A percentile compares a stretch with the other conserved stretches of the same genome.
phyloP scores from a whole-genome alignment of 106 monocot genomes.

The Vanilla planifolia region DNA sequence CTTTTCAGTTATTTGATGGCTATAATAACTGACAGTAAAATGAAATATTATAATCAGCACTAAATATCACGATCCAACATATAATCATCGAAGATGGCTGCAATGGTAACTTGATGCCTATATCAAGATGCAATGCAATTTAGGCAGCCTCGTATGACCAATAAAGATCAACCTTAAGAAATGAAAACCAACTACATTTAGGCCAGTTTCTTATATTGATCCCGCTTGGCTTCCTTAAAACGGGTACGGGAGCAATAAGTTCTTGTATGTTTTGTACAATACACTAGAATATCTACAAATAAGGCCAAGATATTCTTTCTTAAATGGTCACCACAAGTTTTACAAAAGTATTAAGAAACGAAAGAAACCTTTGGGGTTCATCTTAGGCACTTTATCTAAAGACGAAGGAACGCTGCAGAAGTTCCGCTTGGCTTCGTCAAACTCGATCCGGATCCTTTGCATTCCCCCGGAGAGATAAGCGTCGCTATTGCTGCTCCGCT shows the following conservation, averaged over 20 bases:
- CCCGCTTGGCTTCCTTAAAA: not conserved
- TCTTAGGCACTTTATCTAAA: constrained; percentile 65
- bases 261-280: not conserved
- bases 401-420: constrained; percentile 57
- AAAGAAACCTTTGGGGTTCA: constrained; percentile 75
- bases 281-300: not conserved
- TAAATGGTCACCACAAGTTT: not conserved
- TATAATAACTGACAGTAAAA: not conserved
- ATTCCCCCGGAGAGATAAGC: too few species aligned
- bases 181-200: too few species aligned
- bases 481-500: not conserved
- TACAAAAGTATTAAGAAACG: not conserved
- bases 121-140: too few species aligned
- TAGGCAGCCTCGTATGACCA: too few species aligned
- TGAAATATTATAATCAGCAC: not conserved
- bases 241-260: not conserved
- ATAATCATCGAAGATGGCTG: too few species aligned
- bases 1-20: too few species aligned
- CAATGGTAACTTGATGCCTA: too few species aligned
- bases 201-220: too few species aligned
- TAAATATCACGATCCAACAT: not conserved
- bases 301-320: too few species aligned
- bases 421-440: constrained; percentile 67
- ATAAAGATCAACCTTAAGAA: too few species aligned
- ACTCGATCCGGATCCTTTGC: constrained; percentile 46